Evolutionary conservation across 2,329 filamentous ascomycete genomes (phyloP).

Genomic region (Ceratocystis albifundus): DNA sequence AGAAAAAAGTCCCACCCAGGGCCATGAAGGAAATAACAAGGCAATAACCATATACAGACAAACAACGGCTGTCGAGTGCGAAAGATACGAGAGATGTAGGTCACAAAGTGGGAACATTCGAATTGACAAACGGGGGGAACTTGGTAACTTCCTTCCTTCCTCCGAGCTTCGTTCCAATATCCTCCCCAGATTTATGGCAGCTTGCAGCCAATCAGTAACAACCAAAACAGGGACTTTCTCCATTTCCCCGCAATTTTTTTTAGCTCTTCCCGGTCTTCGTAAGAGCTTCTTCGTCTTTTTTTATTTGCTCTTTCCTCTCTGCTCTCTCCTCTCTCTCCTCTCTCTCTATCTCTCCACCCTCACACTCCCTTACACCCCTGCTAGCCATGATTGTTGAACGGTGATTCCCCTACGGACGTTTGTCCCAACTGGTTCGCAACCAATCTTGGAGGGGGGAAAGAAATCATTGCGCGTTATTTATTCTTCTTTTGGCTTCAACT

Average conservation of each 20-base stretch:
- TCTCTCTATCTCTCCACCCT: neutral
- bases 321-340: neutral
- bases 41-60: neutral
- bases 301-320: neutral
- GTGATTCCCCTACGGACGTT: slow-evolving; percentile 3
- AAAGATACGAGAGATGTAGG: neutral
- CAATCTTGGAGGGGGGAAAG: neutral
- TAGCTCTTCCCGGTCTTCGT: neutral
- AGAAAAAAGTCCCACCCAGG: too few species aligned
- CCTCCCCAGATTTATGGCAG: slow-evolving; percentile 1
- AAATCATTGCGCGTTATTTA: neutral
- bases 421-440: neutral
- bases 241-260: slow-evolving; percentile 5
- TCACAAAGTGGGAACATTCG: neutral
- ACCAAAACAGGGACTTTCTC: neutral
- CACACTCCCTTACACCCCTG: neutral
- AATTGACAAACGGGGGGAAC: neutral
- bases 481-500: neutral
- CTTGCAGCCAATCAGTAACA: neutral
- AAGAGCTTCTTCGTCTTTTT: neutral
- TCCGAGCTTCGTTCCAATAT: slow-evolving; percentile 4
- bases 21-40: neutral
- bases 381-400: neutral
- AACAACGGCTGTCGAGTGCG: neutral
- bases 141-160: slow-evolving; percentile 6